Evolutionary conservation across 2,329 filamentous ascomycete species (phyloP).

Genomic region (Alternaria ethzedia): DNA sequence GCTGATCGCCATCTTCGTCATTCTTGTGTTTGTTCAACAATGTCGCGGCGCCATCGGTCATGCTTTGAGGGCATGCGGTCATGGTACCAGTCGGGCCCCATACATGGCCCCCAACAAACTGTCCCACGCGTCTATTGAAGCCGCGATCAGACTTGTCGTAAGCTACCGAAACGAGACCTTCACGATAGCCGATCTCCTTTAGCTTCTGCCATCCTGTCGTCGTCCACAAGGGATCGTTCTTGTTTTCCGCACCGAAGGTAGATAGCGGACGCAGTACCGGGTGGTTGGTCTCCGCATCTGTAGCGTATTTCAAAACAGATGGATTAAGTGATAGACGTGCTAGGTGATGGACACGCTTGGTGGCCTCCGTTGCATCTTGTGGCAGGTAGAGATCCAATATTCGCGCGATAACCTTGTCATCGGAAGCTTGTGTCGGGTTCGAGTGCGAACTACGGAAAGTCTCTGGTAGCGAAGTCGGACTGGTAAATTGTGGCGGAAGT

Average conservation of each 20-base stretch:
- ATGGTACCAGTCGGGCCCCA: conserved; percentile 67
- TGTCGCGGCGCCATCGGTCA: conserved; percentile 66
- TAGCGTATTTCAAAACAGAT: conserved; percentile 46
- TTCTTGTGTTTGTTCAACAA: conserved; percentile 28
- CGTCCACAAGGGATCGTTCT: conserved; percentile 65
- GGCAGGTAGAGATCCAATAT: conserved; percentile 36
- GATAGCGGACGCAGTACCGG: conserved; percentile 67
- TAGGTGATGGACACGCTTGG: conserved; percentile 24
- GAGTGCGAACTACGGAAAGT: not conserved
- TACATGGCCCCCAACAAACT: conserved; percentile 65
- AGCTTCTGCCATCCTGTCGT: conserved; percentile 70
- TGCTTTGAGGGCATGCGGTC: conserved; percentile 70
- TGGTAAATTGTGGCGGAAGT: conserved; percentile 36
- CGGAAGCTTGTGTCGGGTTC: conserved; percentile 4
- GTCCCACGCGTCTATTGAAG: conserved; percentile 63
- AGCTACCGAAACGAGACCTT: conserved; percentile 66
- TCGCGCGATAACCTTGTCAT: conserved; percentile 31
- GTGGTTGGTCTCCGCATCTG: conserved; percentile 69
- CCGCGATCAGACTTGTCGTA: conserved; percentile 62
- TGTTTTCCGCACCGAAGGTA: conserved; percentile 63
- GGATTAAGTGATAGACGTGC: conserved; percentile 29
- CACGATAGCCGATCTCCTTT: conserved; percentile 64
- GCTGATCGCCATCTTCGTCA: conserved; percentile 34
- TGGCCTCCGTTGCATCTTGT: conserved; percentile 11
- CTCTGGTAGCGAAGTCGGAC: not conserved